These are phyloP conservation scores for Craspedostauros australis DNA, from an alignment of 108 stramenopile genomes.

Conservation along the genomic window DNA sequence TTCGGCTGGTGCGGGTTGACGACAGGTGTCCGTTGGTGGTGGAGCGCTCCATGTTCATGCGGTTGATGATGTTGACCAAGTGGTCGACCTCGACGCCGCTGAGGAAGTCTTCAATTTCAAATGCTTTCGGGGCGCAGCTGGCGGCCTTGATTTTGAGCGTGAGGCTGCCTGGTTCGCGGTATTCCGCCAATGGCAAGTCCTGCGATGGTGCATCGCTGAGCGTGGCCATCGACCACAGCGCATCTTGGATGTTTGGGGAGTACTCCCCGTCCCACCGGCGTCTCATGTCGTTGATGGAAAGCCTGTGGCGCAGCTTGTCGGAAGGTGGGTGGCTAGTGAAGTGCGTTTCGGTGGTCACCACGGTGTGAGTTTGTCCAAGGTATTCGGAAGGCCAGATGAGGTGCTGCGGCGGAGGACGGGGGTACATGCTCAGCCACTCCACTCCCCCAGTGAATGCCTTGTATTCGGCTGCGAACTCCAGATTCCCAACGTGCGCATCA, in stretches of 20 bases:
- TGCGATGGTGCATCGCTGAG: constrained; percentile 12
- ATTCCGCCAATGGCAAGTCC: constrained; percentile 31
- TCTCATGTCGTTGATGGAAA: constrained; percentile 13
- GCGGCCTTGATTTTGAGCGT: constrained; percentile 42
- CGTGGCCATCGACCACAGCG: too few species aligned
- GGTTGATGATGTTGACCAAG: constrained; percentile 14
- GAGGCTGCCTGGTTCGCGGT: constrained; percentile 36
- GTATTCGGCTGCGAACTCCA: constrained; percentile 32
- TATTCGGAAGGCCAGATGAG: constrained; percentile 41
- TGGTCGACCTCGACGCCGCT: constrained; percentile 55
- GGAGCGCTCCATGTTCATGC: constrained; percentile 35
- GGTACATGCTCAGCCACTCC: constrained; percentile 39
- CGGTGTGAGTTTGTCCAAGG: constrained; percentile 40
- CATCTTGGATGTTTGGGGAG: constrained; percentile 2
- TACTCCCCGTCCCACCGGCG: constrained; percentile 19
- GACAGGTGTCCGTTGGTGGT: constrained; percentile 26
- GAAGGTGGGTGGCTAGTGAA: constrained; percentile 43
- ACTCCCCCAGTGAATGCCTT: constrained; percentile 41
- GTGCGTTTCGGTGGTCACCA: constrained; percentile 51
- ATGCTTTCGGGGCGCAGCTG: constrained; percentile 42
- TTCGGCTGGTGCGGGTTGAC: constrained; percentile 33
- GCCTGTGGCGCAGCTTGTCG: constrained; percentile 7
- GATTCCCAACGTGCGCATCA: constrained; percentile 24
- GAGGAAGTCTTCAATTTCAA: constrained; percentile 54
- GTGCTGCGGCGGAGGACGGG: constrained; percentile 24